Conservation (phyloP, 345 rosid genomes). For the Ceriops tagal region DNA sequence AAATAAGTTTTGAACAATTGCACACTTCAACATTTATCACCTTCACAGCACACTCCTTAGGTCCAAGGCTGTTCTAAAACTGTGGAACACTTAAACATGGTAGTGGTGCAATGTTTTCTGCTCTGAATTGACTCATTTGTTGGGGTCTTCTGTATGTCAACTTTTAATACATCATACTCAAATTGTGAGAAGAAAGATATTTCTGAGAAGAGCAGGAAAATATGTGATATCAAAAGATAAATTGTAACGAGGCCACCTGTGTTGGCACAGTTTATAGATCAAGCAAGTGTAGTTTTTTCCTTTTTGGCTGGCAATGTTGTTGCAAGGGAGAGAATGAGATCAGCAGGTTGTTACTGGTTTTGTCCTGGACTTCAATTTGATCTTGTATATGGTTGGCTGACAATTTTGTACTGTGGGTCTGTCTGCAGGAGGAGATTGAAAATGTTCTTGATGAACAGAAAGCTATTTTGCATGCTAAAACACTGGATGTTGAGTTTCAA, state of each 20-base stretch:
- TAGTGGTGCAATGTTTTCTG: background rate
- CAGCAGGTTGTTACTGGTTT: background rate
- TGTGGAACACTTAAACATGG: background rate
- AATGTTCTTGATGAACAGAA: slow-evolving; percentile 65
- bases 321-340: background rate
- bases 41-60: background rate
- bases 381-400: slow-evolving; percentile 3
- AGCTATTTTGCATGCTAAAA: slow-evolving; percentile 44
- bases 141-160: background rate
- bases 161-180: no score
- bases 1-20: background rate
- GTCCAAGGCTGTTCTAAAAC: background rate
- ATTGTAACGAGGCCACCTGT: no score
- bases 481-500: slow-evolving; percentile 55
- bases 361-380: background rate
- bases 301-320: background rate
- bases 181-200: no score
- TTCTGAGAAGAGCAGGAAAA: background rate
- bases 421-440: slow-evolving; percentile 59
- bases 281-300: no score
- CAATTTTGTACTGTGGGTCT: slow-evolving; percentile 5
- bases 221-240: background rate
- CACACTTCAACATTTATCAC: background rate
- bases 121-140: background rate
- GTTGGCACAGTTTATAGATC: no score